These are phyloP conservation scores for Vitis hybrid DNA, from an alignment of 177 flowering plant genomes.

Conservation along the genomic window DNA sequence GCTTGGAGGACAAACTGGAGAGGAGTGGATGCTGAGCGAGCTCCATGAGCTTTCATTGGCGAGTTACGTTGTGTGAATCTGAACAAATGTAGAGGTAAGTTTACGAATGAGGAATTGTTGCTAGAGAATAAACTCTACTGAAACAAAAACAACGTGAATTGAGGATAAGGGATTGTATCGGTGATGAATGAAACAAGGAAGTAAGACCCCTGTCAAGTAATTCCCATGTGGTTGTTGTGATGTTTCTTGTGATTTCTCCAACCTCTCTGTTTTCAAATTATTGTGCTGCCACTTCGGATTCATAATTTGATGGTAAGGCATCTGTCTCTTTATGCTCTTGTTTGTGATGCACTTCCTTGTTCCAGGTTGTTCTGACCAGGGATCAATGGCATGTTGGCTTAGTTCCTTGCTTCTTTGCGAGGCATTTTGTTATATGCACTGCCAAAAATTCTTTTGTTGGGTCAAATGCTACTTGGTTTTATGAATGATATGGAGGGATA, in stretches of 20 bases:
- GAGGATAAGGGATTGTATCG: too few relatives aligned
- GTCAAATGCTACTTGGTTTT: too few relatives aligned
- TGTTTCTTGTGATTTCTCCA: too few relatives aligned
- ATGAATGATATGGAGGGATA: too few relatives aligned
- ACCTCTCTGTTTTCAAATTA: too few relatives aligned
- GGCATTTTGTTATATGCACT: too few relatives aligned
- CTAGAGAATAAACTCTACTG: neutral
- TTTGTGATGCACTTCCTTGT: conserved; percentile 15
- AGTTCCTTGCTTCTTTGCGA: too few relatives aligned
- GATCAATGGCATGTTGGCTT: neutral
- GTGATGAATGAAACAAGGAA: too few relatives aligned
- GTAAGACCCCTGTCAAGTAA: too few relatives aligned
- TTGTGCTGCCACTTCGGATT: neutral
- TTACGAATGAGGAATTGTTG: neutral
- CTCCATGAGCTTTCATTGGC: conserved; percentile 80
- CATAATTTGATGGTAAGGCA: neutral
- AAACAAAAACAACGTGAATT: too few relatives aligned
- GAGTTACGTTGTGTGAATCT: conserved; percentile 32
- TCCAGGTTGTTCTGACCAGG: conserved; percentile 15
- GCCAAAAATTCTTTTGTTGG: too few relatives aligned
- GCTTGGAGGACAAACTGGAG: conserved; percentile 92
- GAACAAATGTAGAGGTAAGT: neutral
- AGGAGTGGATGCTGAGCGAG: conserved; percentile 91
- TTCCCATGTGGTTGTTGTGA: too few relatives aligned
- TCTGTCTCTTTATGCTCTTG: conserved; percentile 5